Conservation (phyloP, 208 protist species). For the Tritrichomonas foetus region DNA sequence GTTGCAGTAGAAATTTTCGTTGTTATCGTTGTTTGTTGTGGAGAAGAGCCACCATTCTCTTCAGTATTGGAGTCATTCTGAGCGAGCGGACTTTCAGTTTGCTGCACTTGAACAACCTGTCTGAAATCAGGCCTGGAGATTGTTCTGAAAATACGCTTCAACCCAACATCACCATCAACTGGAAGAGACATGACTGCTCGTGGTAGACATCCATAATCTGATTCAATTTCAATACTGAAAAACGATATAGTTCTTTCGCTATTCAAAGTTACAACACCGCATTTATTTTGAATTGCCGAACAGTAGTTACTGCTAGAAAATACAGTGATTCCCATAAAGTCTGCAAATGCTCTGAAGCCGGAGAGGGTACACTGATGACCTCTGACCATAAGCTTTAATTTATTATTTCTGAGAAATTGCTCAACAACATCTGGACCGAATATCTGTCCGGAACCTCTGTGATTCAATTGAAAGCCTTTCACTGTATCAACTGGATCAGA, state of each 20-base stretch:
- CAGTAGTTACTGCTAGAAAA: slow-evolving; percentile 9
- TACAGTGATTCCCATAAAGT: neutral
- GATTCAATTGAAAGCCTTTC: slow-evolving; percentile 84
- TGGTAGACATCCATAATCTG: no score
- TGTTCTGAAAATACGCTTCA: neutral
- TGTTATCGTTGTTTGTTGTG: no score
- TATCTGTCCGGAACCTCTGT: slow-evolving; percentile 91
- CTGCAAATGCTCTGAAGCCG: neutral
- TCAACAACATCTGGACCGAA: slow-evolving; percentile 94
- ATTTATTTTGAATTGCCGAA: neutral
- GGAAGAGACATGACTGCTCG: neutral
- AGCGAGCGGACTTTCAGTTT: no score
- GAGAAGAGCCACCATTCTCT: no score
- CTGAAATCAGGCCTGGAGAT: no score
- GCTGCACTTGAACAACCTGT: no score
- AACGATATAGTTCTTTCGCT: neutral
- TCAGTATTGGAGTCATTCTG: no score
- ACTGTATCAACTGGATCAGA: slow-evolving; percentile 21
- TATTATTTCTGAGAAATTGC: slow-evolving; percentile 69
- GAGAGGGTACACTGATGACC: neutral
- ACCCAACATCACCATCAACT: neutral
- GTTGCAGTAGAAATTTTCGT: no score
- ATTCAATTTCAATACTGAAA: no score
- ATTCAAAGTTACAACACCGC: neutral
- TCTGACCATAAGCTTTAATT: neutral